Base-by-base conservation (phyloP, 306 rosid genomes). In the Acacia acuminata region DNA sequence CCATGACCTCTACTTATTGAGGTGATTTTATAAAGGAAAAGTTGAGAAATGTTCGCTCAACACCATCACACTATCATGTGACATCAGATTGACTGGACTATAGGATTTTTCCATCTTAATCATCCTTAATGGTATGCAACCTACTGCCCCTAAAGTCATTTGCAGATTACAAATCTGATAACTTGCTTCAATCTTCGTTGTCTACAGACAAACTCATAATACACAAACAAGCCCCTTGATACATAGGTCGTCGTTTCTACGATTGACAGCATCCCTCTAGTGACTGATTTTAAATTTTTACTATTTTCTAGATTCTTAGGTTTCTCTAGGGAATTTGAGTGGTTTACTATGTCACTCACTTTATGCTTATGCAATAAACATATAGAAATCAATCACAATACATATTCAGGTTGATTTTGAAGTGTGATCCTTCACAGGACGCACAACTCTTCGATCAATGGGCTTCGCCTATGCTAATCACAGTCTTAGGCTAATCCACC, bases 181-280 rank as follows among this genome's bases (percentile, higher is more conserved):
- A 55, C 75, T 38, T 85, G 42, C 78, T 86, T 76, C 66, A 34
- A 2, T 10, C 9, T 43, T 43, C 6, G 45, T 43, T 43, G 45
- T 7, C 92, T 88, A 48, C 81, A 73, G 76, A 89, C 83, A 82
- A 78, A 91, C 77, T 96, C 99, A 27, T 30, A 79, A 96, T 84
- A 94, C 98, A 81, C 97, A 93, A 77, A 96, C 85, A 83, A 93
- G 96, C 19, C 98, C 99, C 67, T 93, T 88, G 15, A 77, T 93
- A 98, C 96, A 96, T 82, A 93, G 32, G 32, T 30, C 88, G 17
- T 87, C 88, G 67, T 77, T 83, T 73, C 85, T 96, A n/a, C 85
- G 79, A 77, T 63, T 55, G 78, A 81, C 50, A 77, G 81, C 55
- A 77, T 88, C 97, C 82, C 83, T 84, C 78, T 60, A 85, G 43